Evolutionary conservation across 768 basidiomycete species (phyloP).

Genomic region (Bullera alba): DNA sequence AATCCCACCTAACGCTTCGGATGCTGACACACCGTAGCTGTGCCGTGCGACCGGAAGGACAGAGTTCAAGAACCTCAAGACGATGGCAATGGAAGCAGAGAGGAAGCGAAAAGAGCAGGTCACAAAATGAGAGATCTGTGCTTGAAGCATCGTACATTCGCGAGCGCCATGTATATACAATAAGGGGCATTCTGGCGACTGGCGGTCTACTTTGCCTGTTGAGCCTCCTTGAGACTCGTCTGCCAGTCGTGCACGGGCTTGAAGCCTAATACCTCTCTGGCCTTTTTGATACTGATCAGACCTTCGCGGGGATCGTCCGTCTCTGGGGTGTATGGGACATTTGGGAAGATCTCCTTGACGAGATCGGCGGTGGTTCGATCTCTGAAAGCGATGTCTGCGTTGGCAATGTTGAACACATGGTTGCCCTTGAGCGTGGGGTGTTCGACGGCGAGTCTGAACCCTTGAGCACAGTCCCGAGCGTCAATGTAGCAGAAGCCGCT

Average conservation of each 20-base stretch:
- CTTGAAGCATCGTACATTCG: neutral
- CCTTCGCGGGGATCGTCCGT: constrained; percentile 34
- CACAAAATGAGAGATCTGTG: neutral
- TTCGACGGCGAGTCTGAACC: constrained; percentile 35
- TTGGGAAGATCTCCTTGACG: constrained; percentile 35
- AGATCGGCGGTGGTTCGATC: constrained; percentile 31
- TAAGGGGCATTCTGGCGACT: neutral
- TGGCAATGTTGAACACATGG: constrained; percentile 44
- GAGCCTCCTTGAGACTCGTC: constrained; percentile 21
- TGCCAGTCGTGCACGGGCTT: constrained; percentile 41
- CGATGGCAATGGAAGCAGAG: constrained; percentile 37
- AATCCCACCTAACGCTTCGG: neutral
- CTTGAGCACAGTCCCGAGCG: constrained; percentile 39
- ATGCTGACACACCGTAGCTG: constrained; percentile 15
- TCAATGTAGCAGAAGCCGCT: constrained; percentile 45
- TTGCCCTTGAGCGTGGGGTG: constrained; percentile 24
- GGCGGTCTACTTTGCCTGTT: constrained; percentile 4
- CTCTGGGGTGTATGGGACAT: constrained; percentile 32
- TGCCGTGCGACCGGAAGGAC: constrained; percentile 41
- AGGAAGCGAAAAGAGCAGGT: constrained; percentile 5
- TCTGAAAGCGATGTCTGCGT: constrained; percentile 35
- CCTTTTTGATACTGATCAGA: constrained; percentile 40
- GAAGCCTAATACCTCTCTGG: constrained; percentile 38
- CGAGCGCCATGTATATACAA: too few species aligned
- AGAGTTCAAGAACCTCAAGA: constrained; percentile 41